Evolutionary conservation across 139 green algal species (phyloP).

Genomic region (Diplosphaera chodatii): DNA sequence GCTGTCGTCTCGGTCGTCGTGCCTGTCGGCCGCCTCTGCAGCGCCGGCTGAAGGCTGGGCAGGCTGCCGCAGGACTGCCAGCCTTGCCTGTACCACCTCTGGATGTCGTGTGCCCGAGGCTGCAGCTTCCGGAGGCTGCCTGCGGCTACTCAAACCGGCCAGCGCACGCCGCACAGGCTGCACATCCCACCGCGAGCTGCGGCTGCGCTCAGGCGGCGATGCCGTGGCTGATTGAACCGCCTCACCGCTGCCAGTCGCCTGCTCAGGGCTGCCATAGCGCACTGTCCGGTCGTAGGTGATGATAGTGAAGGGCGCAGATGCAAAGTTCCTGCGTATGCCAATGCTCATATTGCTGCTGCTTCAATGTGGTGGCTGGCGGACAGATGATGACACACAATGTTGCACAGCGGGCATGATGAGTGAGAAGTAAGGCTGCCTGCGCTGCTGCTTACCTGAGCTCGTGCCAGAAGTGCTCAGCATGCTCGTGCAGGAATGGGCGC

Average conservation of each 20-base stretch:
- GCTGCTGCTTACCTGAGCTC: conserved; percentile 24
- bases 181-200: neutral
- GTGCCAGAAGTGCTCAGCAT: conserved; percentile 25
- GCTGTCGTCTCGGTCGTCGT: too few relatives aligned
- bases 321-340: conserved; percentile 15
- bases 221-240: neutral
- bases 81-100: too few relatives aligned
- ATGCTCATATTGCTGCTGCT: conserved; percentile 8
- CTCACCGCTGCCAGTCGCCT: neutral
- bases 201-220: too few relatives aligned
- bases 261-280: conserved; percentile 7
- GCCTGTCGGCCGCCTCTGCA: too few relatives aligned
- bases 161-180: too few relatives aligned
- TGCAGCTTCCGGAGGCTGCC: neutral
- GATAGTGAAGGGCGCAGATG: conserved; percentile 1
- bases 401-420: too few relatives aligned
- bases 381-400: too few relatives aligned
- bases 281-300: conserved; percentile 16
- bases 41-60: neutral
- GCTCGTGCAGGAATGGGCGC: conserved; percentile 19
- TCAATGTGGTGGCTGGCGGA: neutral
- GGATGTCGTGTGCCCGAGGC: too few relatives aligned
- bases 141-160: neutral
- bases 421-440: too few relatives aligned
- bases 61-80: too few relatives aligned